Percentiles rank a stretch among this genome's conserved stretches.
These are phyloP conservation scores for Solanum neorickii DNA, from an alignment of 257 asterid genomes.

Conservation along the genomic window DNA sequence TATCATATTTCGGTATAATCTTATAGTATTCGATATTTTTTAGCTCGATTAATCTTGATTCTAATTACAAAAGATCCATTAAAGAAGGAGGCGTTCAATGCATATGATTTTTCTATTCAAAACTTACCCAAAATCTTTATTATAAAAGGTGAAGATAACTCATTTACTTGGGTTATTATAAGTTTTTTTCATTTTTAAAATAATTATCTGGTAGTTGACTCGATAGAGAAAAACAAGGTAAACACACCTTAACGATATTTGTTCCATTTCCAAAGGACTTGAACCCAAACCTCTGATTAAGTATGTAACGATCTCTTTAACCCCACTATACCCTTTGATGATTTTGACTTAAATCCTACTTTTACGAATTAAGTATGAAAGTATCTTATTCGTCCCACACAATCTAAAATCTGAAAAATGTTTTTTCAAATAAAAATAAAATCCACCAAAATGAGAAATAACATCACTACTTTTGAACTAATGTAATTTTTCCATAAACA, in stretches of 20 bases:
- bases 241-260: neutral
- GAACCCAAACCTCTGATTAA: neutral
- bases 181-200: neutral
- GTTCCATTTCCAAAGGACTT: fast-evolving
- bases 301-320: neutral
- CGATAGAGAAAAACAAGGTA: fast-evolving
- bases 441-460: neutral
- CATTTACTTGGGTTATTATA: neutral
- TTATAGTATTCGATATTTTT: neutral
- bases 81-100: fast-evolving
- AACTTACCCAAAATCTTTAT: neutral
- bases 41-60: neutral
- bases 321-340: too few relatives aligned
- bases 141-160: neutral
- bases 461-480: neutral
- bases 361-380: neutral
- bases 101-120: neutral
- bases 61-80: neutral
- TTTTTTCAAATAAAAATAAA: too few relatives aligned
- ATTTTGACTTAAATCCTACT: neutral
- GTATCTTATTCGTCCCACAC: neutral
- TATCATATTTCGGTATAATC: neutral
- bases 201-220: too few relatives aligned
- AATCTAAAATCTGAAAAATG: neutral
- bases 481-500: neutral